Conservation (phyloP, 1,284 basidiomycete genomes). For the Cryptococcus sp. region DNA sequence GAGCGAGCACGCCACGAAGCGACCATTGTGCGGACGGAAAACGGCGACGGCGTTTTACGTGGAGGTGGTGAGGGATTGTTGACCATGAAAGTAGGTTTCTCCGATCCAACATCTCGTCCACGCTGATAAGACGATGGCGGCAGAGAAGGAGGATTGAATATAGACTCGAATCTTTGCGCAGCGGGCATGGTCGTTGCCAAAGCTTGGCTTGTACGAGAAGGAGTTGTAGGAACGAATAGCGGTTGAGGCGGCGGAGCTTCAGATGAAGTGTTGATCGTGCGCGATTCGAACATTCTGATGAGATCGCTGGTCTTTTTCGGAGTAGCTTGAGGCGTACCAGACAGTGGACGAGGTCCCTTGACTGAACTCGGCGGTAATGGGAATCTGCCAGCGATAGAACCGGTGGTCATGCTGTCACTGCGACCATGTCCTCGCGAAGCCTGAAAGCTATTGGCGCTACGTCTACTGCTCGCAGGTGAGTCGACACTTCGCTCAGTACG, state of each 20-base stretch:
- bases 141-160: conserved; percentile 7
- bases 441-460: conserved; percentile 16
- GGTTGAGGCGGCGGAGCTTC: conserved; percentile 22
- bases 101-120: too few relatives aligned
- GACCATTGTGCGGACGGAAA: conserved; percentile 70
- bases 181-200: not conserved
- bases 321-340: conserved; percentile 22
- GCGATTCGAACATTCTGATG: conserved; percentile 44
- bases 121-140: not conserved
- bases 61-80: conserved; percentile 19
- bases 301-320: conserved; percentile 42
- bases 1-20: conserved; percentile 62
- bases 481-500: conserved; percentile 30
- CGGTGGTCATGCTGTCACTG: conserved; percentile 1
- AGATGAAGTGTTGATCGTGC: conserved; percentile 2
- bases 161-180: conserved; percentile 4
- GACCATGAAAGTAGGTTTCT: not conserved
- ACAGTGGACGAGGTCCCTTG: conserved; percentile 23
- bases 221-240: conserved; percentile 14
- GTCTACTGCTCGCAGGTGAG: conserved; percentile 1
- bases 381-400: conserved; percentile 24
- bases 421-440: conserved; percentile 7
- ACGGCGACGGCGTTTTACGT: conserved; percentile 37
- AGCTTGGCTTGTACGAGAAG: conserved; percentile 1
- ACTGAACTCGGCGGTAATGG: conserved; percentile 35